Percentiles rank a stretch among this genome's conserved stretches.
Conservation (phyloP, 1,284 basidiomycete genomes). For the Coriolopsis trogii region DNA sequence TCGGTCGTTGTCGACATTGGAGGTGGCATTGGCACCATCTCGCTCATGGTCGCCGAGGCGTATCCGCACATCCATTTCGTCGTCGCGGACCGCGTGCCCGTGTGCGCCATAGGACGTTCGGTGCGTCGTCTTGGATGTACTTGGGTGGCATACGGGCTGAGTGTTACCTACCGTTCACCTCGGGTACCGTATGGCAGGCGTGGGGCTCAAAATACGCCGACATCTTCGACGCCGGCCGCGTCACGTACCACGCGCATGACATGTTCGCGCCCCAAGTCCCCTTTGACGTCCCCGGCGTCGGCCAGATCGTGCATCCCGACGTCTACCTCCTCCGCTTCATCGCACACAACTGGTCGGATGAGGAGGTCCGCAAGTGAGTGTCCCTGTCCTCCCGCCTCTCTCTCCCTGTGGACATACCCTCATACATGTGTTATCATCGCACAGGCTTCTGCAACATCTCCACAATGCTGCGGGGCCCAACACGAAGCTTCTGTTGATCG, state of each 20-base stretch:
- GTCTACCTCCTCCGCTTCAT: constrained; percentile 23
- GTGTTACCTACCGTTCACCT: no score
- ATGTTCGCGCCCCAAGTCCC: constrained; percentile 20
- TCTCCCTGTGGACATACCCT: neutral
- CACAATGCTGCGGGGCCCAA: constrained; percentile 18
- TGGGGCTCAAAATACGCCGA: constrained; percentile 19
- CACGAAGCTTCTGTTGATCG: constrained; percentile 22
- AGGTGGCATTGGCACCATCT: constrained; percentile 35
- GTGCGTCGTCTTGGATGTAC: no score
- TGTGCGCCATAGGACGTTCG: neutral
- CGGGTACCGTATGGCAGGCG: no score
- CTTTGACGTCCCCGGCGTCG: constrained; percentile 13
- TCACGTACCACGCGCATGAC: constrained; percentile 20
- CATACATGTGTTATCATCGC: no score
- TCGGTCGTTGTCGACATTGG: constrained; percentile 40
- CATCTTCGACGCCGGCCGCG: constrained; percentile 14
- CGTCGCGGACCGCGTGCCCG: constrained; percentile 33
- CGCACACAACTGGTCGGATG: constrained; percentile 24
- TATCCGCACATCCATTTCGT: constrained; percentile 26
- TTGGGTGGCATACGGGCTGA: no score
- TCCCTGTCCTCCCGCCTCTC: no score
- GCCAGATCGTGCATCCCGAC: constrained; percentile 13
- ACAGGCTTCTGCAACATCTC: constrained; percentile 16
- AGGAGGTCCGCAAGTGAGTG: constrained; percentile 14
- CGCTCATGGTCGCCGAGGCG: constrained; percentile 25